Evolutionary conservation across 208 protist genomes (phyloP).

Genomic region (Acanthamoeba lenticulata): DNA sequence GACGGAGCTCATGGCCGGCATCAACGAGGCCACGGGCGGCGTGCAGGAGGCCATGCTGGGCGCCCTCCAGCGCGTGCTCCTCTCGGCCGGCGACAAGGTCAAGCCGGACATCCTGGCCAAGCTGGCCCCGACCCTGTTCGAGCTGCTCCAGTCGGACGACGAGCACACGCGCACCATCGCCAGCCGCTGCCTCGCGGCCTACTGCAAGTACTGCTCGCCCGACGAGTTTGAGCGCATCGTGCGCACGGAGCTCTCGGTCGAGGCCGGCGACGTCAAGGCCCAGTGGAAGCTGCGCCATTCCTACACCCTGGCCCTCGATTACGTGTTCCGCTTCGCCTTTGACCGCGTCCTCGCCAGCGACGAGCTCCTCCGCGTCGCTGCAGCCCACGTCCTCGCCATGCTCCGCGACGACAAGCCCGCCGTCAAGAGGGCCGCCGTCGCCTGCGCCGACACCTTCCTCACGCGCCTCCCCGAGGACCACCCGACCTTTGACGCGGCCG

Average conservation of each 20-base stretch:
- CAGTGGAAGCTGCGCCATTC: conserved; percentile 60
- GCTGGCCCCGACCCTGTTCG: conserved; percentile 24
- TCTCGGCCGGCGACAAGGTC: conserved; percentile 65
- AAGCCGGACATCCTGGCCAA: conserved; percentile 44
- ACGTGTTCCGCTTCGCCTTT: conserved; percentile 45
- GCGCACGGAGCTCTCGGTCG: conserved; percentile 52
- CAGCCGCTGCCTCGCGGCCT: conserved; percentile 34
- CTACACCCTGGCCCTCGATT: conserved; percentile 46
- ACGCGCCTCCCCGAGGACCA: not conserved
- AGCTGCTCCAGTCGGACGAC: conserved; percentile 27
- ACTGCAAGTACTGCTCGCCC: conserved; percentile 24
- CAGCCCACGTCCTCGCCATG: conserved; percentile 2
- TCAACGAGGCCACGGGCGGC: conserved; percentile 42
- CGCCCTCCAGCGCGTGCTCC: conserved; percentile 54
- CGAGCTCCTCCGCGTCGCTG: not conserved
- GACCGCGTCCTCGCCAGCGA: not conserved
- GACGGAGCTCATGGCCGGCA: conserved; percentile 52
- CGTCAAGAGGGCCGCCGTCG: conserved; percentile 43
- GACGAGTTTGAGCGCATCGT: conserved; percentile 34
- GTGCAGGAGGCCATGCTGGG: conserved; percentile 57
- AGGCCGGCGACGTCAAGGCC: conserved; percentile 35
- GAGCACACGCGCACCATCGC: conserved; percentile 18
- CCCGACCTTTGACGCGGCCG: not conserved
- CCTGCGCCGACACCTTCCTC: not conserved
- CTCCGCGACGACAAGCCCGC: conserved; percentile 41